phyloP scores from a whole-genome alignment of 2,329 filamentous ascomycete species.

The Cryphonectria radicalis region DNA sequence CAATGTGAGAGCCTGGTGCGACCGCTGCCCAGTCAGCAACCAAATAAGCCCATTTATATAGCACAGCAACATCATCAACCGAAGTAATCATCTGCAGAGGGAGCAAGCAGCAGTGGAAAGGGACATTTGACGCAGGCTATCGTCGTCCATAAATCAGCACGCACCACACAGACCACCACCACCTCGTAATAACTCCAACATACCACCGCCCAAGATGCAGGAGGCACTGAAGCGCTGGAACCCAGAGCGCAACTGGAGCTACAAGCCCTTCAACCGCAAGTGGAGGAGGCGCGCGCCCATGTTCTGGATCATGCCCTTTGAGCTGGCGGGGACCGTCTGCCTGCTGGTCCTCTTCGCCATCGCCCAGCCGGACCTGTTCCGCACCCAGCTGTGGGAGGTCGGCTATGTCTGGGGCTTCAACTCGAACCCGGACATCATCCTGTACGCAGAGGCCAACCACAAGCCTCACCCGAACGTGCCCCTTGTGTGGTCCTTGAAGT shows the following conservation, averaged over 20 bases:
- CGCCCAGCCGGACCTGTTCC: conserved; percentile 73
- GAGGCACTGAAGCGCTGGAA: conserved; percentile 19
- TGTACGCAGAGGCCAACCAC: conserved; percentile 77
- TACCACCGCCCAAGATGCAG: conserved; percentile 14
- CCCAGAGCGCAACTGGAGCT: conserved; percentile 43
- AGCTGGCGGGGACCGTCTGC: conserved; percentile 68
- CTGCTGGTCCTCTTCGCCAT: conserved; percentile 73
- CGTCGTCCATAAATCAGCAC: not conserved
- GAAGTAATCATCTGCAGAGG: not conserved
- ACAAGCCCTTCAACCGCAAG: conserved; percentile 62
- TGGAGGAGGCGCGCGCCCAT: conserved; percentile 63
- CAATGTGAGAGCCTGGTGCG: conserved; percentile 25
- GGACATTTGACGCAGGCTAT: not conserved
- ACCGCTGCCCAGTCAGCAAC: conserved; percentile 29
- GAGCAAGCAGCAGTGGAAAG: not conserved
- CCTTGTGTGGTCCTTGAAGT: conserved; percentile 76
- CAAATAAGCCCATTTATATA: not conserved
- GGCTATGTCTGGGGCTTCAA: conserved; percentile 74
- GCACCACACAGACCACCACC: not conserved
- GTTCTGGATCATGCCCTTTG: conserved; percentile 67
- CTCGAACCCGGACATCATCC: conserved; percentile 69
- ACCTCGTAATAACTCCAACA: not conserved
- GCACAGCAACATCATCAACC: not conserved
- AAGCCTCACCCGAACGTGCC: conserved; percentile 63
- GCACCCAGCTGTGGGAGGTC: conserved; percentile 73